Evolutionary conservation across 139 green algal genomes (phyloP).

Genomic region (Pycnococcus provasolii): DNA sequence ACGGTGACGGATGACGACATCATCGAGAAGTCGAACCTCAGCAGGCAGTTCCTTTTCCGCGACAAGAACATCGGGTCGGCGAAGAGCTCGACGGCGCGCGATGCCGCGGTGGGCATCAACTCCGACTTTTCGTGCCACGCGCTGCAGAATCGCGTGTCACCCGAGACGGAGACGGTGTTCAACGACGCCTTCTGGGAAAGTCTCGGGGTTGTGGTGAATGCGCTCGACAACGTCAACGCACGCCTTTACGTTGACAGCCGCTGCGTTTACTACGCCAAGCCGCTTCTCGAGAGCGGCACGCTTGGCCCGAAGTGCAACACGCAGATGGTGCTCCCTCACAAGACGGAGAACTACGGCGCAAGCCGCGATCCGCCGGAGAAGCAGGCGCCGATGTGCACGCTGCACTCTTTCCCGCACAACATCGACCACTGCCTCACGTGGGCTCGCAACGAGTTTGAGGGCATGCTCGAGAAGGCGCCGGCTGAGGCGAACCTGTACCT

Average conservation of each 20-base stretch:
- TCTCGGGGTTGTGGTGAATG: constrained; percentile 87
- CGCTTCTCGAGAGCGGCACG: constrained; percentile 88
- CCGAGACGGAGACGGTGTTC: constrained; percentile 85
- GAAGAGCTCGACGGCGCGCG: constrained; percentile 68
- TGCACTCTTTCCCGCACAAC: constrained; percentile 99
- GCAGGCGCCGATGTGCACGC: constrained; percentile 96
- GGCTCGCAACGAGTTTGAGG: constrained; percentile 91
- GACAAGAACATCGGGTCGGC: constrained; percentile 87
- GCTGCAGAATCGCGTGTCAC: constrained; percentile 90
- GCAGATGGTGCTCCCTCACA: constrained; percentile 57
- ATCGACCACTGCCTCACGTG: constrained; percentile 86
- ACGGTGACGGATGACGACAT: constrained; percentile 93
- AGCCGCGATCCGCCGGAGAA: constrained; percentile 82
- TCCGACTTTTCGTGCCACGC: constrained; percentile 53
- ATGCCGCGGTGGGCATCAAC: constrained; percentile 74
- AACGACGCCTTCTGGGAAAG: constrained; percentile 85
- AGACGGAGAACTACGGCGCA: constrained; percentile 96
- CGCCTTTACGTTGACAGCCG: constrained; percentile 79
- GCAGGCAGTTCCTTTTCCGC: constrained; percentile 92
- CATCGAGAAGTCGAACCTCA: constrained; percentile 97
- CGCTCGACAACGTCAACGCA: constrained; percentile 94
- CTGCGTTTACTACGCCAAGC: constrained; percentile 97
- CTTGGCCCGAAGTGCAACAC: constrained; percentile 98
- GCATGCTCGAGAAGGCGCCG: constrained; percentile 77
- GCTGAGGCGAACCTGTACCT: constrained; percentile 84